Conservation (phyloP, 495 filamentous ascomycete genomes). For the Daldinia decipiens region DNA sequence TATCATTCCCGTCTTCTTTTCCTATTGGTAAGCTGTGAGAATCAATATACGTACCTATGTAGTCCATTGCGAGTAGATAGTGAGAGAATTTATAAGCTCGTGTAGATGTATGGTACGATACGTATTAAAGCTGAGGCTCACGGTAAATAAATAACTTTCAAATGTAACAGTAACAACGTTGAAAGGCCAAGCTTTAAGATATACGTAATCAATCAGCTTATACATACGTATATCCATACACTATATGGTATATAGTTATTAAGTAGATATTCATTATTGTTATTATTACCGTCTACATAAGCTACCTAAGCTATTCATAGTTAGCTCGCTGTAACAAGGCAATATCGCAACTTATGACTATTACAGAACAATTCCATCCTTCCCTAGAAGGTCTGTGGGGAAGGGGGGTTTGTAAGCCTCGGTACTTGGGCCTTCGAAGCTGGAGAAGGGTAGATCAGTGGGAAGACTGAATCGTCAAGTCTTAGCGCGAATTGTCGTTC, state of each 20-base stretch:
- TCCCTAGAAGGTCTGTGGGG: slow-evolving; percentile 18
- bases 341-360: not conserved
- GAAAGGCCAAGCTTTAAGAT: too few species aligned
- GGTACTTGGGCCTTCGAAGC: slow-evolving; percentile 22
- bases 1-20: not conserved
- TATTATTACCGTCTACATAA: not conserved
- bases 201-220: too few species aligned
- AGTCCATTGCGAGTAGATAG: not conserved
- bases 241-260: too few species aligned
- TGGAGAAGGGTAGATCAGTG: slow-evolving; percentile 18
- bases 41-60: not conserved
- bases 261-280: not conserved
- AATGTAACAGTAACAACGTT: too few species aligned
- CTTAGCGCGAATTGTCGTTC: slow-evolving; percentile 13
- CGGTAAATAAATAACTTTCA: too few species aligned
- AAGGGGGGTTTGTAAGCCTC: slow-evolving; percentile 12
- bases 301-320: not conserved
- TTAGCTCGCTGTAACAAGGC: slow-evolving; percentile 2
- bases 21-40: not conserved
- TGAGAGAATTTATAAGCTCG: not conserved
- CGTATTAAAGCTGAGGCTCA: not conserved
- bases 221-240: too few species aligned
- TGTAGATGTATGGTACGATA: not conserved
- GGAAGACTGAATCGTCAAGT: slow-evolving; percentile 16
- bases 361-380: not conserved